A percentile compares a stretch with the other conserved stretches of the same genome.
Conservation (phyloP, 78 protist species). For the Dictyostelium purpureum region DNA sequence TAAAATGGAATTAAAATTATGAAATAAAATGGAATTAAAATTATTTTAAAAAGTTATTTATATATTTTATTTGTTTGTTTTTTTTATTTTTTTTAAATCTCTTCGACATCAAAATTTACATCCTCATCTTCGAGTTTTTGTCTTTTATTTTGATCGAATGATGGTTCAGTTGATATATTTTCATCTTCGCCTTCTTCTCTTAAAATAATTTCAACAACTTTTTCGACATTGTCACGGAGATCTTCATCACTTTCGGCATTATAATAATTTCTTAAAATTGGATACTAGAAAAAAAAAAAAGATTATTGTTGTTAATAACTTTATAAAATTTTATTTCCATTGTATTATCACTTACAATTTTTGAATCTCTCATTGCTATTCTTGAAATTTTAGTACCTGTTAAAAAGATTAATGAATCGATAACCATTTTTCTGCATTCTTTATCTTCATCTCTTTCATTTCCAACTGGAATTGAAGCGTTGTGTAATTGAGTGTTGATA, state of each 20-base stretch:
- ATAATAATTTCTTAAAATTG: constrained; percentile 56
- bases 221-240: constrained; percentile 47
- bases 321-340: not conserved
- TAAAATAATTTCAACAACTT: constrained; percentile 44
- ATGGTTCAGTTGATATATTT: not conserved
- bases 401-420: constrained; percentile 44
- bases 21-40: too few species aligned
- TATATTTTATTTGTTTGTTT: too few species aligned
- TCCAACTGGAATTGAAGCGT: not conserved
- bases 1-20: too few species aligned
- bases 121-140: constrained; percentile 25
- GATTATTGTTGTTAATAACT: not conserved
- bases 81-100: not conserved
- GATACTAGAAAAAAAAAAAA: constrained; percentile 13
- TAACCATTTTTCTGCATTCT: constrained; percentile 50
- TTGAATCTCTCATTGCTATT: constrained; percentile 9
- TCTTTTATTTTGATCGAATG: not conserved
- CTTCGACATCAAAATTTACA: constrained; percentile 21
- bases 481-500: constrained; percentile 8
- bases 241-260: constrained; percentile 44
- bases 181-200: constrained; percentile 70
- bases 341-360: constrained; percentile 41
- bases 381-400: constrained; percentile 28
- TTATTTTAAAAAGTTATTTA: too few species aligned
- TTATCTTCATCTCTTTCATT: constrained; percentile 48